These are phyloP conservation scores for Globisporangium cylindrosporum DNA, from an alignment of 352 stramenopile genomes.

Conservation along the genomic window DNA sequence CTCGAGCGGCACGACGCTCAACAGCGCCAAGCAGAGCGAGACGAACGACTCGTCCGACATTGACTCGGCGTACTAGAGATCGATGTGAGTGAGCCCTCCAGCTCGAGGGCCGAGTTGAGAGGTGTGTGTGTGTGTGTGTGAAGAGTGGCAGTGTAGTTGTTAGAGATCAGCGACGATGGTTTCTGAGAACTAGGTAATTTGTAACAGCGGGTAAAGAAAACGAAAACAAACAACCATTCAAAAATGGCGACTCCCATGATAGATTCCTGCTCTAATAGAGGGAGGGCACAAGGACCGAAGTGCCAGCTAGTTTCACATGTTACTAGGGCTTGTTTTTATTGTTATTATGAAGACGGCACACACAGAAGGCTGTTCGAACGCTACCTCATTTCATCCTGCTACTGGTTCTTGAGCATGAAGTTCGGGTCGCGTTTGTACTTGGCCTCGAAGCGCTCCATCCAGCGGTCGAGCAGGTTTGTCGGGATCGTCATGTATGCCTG, in stretches of 20 bases:
- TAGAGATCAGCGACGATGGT: neutral
- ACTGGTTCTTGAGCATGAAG: slow-evolving; percentile 87
- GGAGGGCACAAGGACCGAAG: no score
- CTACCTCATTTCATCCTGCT: neutral
- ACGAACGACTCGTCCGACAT: neutral
- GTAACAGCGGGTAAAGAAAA: neutral
- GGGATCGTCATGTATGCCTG: slow-evolving; percentile 87
- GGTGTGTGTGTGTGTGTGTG: neutral
- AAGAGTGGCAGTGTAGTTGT: neutral
- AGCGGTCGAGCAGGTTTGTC: slow-evolving; percentile 90
- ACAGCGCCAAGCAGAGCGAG: neutral
- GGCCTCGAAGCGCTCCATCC: slow-evolving; percentile 89
- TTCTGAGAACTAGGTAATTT: neutral
- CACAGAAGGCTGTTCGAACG: slow-evolving; percentile 1
- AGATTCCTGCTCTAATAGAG: neutral
- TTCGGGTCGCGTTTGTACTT: slow-evolving; percentile 89
- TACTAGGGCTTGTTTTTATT: neutral
- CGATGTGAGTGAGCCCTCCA: no score
- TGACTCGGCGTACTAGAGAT: neutral
- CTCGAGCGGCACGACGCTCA: neutral
- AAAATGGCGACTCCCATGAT: neutral
- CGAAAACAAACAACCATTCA: neutral
- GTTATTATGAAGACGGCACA: neutral
- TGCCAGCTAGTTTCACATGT: neutral
- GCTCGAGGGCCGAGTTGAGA: no score